Conservation (phyloP, 2,329 filamentous ascomycete genomes). For the Phialophora tarda region DNA sequence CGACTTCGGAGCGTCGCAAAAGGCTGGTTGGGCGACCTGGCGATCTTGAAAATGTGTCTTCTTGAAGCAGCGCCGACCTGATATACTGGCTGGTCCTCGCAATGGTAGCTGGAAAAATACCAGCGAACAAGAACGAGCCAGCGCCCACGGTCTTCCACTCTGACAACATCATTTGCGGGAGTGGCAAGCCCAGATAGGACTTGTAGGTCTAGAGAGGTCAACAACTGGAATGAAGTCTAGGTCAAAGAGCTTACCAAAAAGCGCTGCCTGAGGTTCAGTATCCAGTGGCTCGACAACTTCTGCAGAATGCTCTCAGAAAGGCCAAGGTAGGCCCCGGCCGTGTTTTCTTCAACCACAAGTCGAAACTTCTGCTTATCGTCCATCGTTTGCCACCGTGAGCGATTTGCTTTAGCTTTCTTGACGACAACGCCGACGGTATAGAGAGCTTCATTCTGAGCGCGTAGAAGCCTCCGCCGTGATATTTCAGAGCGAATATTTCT, state of each 20-base stretch:
- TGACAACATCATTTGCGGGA: slow-evolving; percentile 46
- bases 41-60: slow-evolving; percentile 8
- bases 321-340: slow-evolving; percentile 23
- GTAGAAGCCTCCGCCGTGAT: slow-evolving; percentile 49
- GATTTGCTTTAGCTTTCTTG: slow-evolving; percentile 48
- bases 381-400: slow-evolving; percentile 30
- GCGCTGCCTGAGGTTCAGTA: slow-evolving; percentile 27
- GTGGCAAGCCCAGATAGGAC: slow-evolving; percentile 39
- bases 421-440: slow-evolving; percentile 56
- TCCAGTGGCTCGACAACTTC: slow-evolving; percentile 26
- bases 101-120: slow-evolving; percentile 43
- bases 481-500: slow-evolving; percentile 51
- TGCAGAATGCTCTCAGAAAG: slow-evolving; percentile 16
- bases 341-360: slow-evolving; percentile 42
- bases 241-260: slow-evolving; percentile 43
- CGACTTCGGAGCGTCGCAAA: slow-evolving; percentile 41
- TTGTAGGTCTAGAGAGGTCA: slow-evolving; percentile 30
- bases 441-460: slow-evolving; percentile 58
- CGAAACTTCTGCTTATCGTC: slow-evolving; percentile 47
- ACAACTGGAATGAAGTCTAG: slow-evolving; percentile 17
- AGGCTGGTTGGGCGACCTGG: slow-evolving; percentile 36
- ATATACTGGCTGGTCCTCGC: slow-evolving; percentile 23
- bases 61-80: slow-evolving; percentile 22
- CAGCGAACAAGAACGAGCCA: slow-evolving; percentile 49
- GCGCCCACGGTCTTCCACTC: slow-evolving; percentile 47